Base-by-base conservation (phyloP, 306 rosid genomes). In the Hylodesmum podocarpum region DNA sequence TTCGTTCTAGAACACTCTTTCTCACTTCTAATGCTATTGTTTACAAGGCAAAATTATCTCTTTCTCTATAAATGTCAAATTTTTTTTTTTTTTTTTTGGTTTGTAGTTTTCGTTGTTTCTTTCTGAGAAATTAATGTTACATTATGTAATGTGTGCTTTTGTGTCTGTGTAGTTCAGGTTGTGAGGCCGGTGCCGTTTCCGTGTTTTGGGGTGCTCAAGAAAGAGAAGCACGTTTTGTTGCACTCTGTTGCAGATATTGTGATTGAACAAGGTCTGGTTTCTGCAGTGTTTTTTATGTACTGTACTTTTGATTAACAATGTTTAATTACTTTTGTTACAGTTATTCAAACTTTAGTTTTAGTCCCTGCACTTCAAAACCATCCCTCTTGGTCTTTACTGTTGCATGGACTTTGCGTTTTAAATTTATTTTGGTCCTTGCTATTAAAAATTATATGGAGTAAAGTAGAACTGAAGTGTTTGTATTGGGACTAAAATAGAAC, bases 191-290 rank as follows among this genome's bases (percentile, higher is more conserved):
- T 90, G 50, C 90, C 97, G 39, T 89, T 94, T 80, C 96, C 97
- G n/a, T 89, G 94, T 80, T 95, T 92, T 46, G 98, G 98, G 24
- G 96, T 81, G 37, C 78, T 90, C 76, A 82, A 89, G 79, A 95
- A 92, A 66, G 95, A 94, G 93, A 95, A 95, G 93, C 93, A 95
- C 84, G 92, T 95, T 79, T 78, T 95, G 53, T 78, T 95, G 82
- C 88, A 87, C 69, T 89, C 84, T 19, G 98, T 94, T 59, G 85
- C 97, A 3, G 98, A 92, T 86, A 75, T 95, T n/a, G 89, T 90
- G 34, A 80, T 95, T 72, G 97, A 95, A 81, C 98, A 95, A 89
- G 98, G 98, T 95, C 61, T 55, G 15, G 63, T 33, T 9, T 76
- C 54, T 72, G 34, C 63, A 25, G 29, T 50, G n/a, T 44, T 69